phyloP scores from a whole-genome alignment of 2,329 filamentous ascomycete genomes.

The Sordariomycetes sp. region DNA sequence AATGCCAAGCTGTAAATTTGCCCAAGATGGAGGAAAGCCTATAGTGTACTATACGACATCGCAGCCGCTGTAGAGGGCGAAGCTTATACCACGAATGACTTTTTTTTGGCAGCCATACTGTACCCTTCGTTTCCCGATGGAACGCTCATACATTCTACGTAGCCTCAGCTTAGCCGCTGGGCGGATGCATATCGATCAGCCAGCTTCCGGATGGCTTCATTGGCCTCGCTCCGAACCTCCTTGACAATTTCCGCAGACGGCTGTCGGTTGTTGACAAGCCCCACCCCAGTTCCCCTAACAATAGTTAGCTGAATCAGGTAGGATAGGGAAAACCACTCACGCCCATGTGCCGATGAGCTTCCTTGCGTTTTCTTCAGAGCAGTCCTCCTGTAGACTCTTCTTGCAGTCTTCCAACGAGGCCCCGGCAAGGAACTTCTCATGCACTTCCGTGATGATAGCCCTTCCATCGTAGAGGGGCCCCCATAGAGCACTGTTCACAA shows the following conservation, averaged over 20 bases:
- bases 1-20: constrained; percentile 69
- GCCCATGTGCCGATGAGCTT: constrained; percentile 27
- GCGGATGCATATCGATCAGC: too few relatives aligned
- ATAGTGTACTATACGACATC: background rate
- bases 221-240: constrained; percentile 28
- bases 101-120: too few relatives aligned
- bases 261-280: constrained; percentile 29
- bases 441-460: constrained; percentile 28
- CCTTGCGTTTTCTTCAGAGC: constrained; percentile 19
- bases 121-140: too few relatives aligned
- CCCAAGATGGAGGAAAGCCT: background rate
- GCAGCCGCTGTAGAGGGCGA: too few relatives aligned
- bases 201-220: too few relatives aligned
- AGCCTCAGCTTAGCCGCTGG: background rate
- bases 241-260: constrained; percentile 32
- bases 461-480: constrained; percentile 32
- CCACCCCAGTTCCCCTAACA: constrained; percentile 34
- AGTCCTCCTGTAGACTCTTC: constrained; percentile 25
- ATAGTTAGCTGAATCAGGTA: too few relatives aligned
- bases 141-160: too few relatives aligned
- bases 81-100: background rate
- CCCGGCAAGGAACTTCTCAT: constrained; percentile 27
- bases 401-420: constrained; percentile 32
- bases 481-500: constrained; percentile 28
- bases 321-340: too few relatives aligned